Evolutionary conservation across 2,329 filamentous ascomycete genomes (phyloP), one percentile per base, ranked within the genome.

Genomic region (Neofusicoccum laricinum): DNA sequence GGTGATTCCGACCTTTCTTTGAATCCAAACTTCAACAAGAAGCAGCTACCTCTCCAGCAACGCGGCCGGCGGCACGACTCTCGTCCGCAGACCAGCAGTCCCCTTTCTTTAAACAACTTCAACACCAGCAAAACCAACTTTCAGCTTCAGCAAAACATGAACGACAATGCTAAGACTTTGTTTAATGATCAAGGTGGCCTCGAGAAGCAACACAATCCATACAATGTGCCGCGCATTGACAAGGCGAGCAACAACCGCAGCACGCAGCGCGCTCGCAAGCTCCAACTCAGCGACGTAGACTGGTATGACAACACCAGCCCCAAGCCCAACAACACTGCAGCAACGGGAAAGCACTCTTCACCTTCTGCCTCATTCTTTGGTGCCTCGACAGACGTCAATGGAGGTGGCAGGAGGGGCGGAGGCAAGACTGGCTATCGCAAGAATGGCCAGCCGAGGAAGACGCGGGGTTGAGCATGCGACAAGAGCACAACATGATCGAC

Each of bases 281-380:
- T 99, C 66, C 94, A 98, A 76, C 86, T 98, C 66, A 97, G 92
- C 78, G 95, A 99, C 78, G 92, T 99, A 77, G 94, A 99, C 78
- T 99, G 95, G 95, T 97, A 94, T 81, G 82, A 53, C 34, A 50
- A 45, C 62, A 46, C 17, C 25, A 59, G 17, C 17, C 19, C 40
- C 41, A 49, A 30, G 1, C 11, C 50, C 43, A 57, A 41, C 32
- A 17, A 32, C 15, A 38, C 19, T 14, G 25, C n/a, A 36, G 30
- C 58, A 61, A 17, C 6, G 4, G 12, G 14, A n/a, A 19, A 49
- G 58, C 25, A 38, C 11, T 38, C 36, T 38, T 38, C 36, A 15
- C 36, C 36, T 11, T 15, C 14, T 15, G 3, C 6, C 7, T 30
- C 25, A 4, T 30, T 6, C 1, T 30, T 30, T 30, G 25, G 25